Conservation (phyloP, 2,329 filamentous ascomycete genomes). For the Colletotrichum sp. region DNA sequence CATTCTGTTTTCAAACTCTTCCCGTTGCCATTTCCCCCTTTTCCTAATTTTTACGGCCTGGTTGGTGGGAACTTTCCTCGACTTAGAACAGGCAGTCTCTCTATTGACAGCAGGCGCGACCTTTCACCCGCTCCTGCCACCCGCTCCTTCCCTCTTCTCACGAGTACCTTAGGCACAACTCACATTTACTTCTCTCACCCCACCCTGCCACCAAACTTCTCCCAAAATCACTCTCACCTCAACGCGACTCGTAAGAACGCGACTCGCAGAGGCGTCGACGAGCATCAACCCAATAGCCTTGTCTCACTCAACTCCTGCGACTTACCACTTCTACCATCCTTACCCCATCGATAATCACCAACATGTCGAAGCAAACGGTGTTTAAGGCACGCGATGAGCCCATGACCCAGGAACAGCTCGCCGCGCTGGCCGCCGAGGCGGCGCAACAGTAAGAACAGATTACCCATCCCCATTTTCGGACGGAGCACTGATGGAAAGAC, state of each 20-base stretch:
- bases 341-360: not conserved
- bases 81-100: not conserved
- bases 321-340: not conserved
- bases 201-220: not conserved
- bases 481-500: not conserved
- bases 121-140: not conserved
- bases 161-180: not conserved
- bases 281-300: not conserved
- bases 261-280: not conserved
- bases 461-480: not conserved
- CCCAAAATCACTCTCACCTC: not conserved
- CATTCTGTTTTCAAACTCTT: not conserved
- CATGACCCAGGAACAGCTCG: not conserved
- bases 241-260: not conserved
- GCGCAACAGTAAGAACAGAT: not conserved
- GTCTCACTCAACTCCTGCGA: not conserved
- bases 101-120: not conserved
- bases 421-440: not conserved
- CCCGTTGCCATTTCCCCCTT: not conserved
- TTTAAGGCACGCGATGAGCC: not conserved
- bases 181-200: not conserved
- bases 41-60: not conserved
- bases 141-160: not conserved
- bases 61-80: not conserved
- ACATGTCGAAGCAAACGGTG: conserved; percentile 21